Conservation (phyloP, 2,329 filamentous ascomycete genomes). For the Apiospora sp. region DNA sequence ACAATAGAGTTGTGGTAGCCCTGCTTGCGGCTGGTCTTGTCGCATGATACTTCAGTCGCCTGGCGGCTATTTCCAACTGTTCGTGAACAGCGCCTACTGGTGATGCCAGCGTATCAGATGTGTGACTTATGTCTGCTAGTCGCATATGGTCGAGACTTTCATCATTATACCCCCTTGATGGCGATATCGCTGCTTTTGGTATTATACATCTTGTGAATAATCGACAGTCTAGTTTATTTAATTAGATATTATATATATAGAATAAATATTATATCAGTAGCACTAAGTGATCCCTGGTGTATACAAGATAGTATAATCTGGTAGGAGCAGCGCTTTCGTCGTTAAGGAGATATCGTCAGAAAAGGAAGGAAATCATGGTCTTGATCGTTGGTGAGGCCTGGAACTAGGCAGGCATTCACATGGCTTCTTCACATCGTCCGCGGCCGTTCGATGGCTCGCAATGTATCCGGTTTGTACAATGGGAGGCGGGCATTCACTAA, state of each 20-base stretch:
- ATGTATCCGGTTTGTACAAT: background rate
- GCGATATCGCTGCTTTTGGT: too few relatives aligned
- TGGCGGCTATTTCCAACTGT: background rate
- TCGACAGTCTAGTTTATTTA: too few relatives aligned
- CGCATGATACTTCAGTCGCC: background rate
- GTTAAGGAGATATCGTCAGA: background rate
- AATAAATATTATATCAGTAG: too few relatives aligned
- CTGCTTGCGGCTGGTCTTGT: background rate
- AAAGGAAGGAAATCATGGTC: background rate
- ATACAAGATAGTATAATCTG: background rate
- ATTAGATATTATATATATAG: too few relatives aligned
- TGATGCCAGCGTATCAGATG: background rate
- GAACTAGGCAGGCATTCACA: too few relatives aligned
- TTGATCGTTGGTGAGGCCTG: background rate
- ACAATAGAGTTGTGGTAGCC: background rate
- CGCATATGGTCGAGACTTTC: background rate
- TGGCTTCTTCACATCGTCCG: background rate
- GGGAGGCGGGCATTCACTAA: background rate
- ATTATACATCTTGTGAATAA: too few relatives aligned
- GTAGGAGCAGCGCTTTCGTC: too few relatives aligned
- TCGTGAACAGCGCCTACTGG: background rate
- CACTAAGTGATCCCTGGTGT: too few relatives aligned
- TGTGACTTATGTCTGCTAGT: background rate
- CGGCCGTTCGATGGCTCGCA: background rate
- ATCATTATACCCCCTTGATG: background rate